A percentile compares a stretch with the other conserved stretches of the same genome.
Evolutionary conservation across 208 protist species (phyloP).

Genomic region (Trichomonas tenax): DNA sequence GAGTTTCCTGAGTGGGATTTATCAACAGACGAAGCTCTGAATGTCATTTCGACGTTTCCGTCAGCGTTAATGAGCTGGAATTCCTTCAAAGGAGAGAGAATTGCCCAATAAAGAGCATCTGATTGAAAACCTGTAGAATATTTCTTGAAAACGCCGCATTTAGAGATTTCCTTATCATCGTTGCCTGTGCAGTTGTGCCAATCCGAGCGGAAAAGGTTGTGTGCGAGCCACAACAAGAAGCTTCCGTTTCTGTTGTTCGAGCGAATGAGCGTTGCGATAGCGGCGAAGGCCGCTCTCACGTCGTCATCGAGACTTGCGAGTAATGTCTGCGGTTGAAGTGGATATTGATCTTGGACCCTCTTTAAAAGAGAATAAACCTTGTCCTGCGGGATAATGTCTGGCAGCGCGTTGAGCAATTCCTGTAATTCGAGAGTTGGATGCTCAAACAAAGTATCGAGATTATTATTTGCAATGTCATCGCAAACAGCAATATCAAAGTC

Average conservation of each 20-base stretch:
- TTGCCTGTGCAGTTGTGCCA: background rate
- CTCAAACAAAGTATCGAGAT: background rate
- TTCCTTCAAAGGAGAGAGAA: background rate
- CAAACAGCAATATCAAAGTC: background rate
- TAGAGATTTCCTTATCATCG: background rate
- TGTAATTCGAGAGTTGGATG: background rate
- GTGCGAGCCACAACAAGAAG: background rate
- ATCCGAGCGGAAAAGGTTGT: background rate
- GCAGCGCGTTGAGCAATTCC: background rate
- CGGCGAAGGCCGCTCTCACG: background rate
- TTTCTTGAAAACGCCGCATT: background rate
- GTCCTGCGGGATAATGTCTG: background rate
- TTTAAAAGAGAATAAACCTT: background rate
- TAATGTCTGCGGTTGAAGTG: background rate
- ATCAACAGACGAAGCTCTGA: background rate
- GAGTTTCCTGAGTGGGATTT: background rate
- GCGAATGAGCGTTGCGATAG: background rate
- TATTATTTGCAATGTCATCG: background rate
- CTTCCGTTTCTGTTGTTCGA: background rate
- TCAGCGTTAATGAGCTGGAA: background rate
- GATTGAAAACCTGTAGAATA: background rate
- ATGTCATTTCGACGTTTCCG: background rate
- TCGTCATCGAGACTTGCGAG: background rate
- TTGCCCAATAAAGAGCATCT: background rate
- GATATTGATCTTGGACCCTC: background rate